A percentile compares a stretch with the other conserved stretches of the same genome.
Evolutionary conservation across 441 rosid genomes (phyloP).

Genomic region (Populus hybrid): DNA sequence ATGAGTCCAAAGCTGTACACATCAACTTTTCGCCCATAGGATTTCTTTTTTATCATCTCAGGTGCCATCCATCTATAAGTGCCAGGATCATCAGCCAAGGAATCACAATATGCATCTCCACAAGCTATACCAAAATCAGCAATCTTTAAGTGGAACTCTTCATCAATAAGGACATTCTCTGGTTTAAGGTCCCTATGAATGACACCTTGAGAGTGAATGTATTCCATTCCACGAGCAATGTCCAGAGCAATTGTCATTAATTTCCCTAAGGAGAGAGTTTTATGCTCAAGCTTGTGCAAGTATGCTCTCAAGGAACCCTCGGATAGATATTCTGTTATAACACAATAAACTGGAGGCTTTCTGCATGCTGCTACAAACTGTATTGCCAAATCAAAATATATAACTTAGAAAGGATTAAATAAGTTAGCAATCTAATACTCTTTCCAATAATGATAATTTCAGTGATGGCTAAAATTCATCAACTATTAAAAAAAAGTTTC

Average conservation of each 20-base stretch:
- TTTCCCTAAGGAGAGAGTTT: conserved; percentile 57
- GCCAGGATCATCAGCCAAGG: conserved; percentile 90
- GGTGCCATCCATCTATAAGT: conserved; percentile 99
- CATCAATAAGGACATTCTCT: conserved; percentile 73
- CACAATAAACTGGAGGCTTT: conserved; percentile 79
- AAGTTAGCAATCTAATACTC: background rate
- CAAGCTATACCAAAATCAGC: conserved; percentile 99
- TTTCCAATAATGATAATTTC: background rate
- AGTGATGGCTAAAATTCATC: background rate
- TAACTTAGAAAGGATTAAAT: conserved; percentile 18
- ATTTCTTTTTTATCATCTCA: conserved; percentile 85
- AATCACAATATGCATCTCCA: conserved; percentile 76
- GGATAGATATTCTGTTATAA: conserved; percentile 85
- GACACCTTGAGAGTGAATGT: conserved; percentile 78
- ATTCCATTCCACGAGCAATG: conserved; percentile 90
- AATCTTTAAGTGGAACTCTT: conserved; percentile 66
- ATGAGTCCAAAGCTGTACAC: conserved; percentile 96
- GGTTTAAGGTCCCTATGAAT: conserved; percentile 98
- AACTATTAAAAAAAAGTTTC: background rate
- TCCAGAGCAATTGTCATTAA: conserved; percentile 65
- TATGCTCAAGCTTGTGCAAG: conserved; percentile 86
- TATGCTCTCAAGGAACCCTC: conserved; percentile 90
- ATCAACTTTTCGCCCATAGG: conserved; percentile 82
- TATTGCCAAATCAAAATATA: conserved; percentile 22
- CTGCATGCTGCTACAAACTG: conserved; percentile 94